Evolutionary conservation across 23 red algal species (phyloP), one percentile per base, ranked within the genome.

Genomic region (Gracilaria vermiculophylla): DNA sequence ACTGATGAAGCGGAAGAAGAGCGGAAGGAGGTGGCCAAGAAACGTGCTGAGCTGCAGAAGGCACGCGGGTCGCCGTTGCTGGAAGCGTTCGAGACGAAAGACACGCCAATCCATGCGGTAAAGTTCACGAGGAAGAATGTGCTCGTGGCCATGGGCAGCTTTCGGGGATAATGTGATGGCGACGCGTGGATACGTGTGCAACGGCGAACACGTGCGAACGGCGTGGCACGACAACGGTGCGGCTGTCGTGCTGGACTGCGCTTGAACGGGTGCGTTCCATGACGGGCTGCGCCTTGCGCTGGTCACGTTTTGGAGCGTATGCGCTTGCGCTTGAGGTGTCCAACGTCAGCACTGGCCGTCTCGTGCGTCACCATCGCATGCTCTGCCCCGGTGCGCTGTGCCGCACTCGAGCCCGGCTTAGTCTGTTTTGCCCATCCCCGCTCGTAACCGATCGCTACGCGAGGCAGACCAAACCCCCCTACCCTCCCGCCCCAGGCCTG

Each of bases 71-170:
- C 49, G 47, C 41, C 56, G 4, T 24, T 93, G 25, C 7, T 82
- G n/a, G 69, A 72, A 16, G 39, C 61, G n/a, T 77, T 92, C 41
- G 76, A 89, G 1, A 98, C 95, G 21, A 98, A 98, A 43, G 75
- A 90, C 13, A 94, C 95, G 45, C 90, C 95, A 1, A 72, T 94
- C 20, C 82, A 92, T 24, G 69, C 58, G 21, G 81, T 94, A 4
- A 83, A 86, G 40, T 98, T 98, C 56, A 91, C 95, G 37, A 53
- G 91, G 31, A 74, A 81, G 50, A 98, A 98, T 69, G 60, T 98
- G 65, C 71, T 98, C 20, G 43, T 98, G n/a, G 95, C 73, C 10
- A 91, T 66, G 2, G 95, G 95, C 53, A 69, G 69, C 17, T 94
- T 87, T 19, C 36, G 67, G 5, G 67, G 12, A 6, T 64, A 64